Evolutionary conservation across 2,329 filamentous ascomycete genomes (phyloP), one percentile per base, ranked within the genome.

Genomic region (Phialophora expanda): DNA sequence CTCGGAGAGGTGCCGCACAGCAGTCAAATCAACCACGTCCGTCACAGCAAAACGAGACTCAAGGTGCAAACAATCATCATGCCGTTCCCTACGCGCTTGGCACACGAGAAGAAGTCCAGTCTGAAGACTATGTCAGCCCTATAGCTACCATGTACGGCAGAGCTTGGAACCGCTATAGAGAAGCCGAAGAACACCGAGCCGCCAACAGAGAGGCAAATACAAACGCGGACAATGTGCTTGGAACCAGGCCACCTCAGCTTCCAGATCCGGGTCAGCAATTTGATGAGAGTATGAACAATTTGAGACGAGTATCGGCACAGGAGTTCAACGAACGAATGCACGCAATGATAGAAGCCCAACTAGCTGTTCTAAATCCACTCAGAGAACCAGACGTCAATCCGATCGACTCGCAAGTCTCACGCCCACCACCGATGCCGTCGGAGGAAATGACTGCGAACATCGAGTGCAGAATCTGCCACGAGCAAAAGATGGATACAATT

Each of bases 401-500:
- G 17, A 70, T 73, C 24, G 71, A 73, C 56, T 46, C 34, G 22
- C 71, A 73, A 56, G 12, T 30, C 3, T 54, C 51, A 5, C 66
- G 69, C 12, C 70, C 70, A n/a, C 56, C 56, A 17, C 53, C 67
- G 4, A 44, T 67, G 3, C 60, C 41, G 12, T n/a, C 56, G 11
- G 66, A 71, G 46, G 61, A 70, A n/a, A 68, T 73, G 64, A 69
- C 61, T 12, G 63, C 70, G 30, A 67, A 61, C 50, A 67, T 72
- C 24, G 70, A 67, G 2, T 73, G 71, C 48, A 61, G 64, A 56
- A 68, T 73, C 46, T 73, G 71, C 53, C 57, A 50, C 26, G 71
- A 73, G 58, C 71, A 73, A 53, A 69, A 64, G 44, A 63, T 71
- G 11, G 70, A 73, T 44, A 70, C 69, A 14, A 58, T 73, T 4